Evolutionary conservation across 805 yeast species (phyloP).

Genomic region (Hanseniaspora valbyensis): DNA sequence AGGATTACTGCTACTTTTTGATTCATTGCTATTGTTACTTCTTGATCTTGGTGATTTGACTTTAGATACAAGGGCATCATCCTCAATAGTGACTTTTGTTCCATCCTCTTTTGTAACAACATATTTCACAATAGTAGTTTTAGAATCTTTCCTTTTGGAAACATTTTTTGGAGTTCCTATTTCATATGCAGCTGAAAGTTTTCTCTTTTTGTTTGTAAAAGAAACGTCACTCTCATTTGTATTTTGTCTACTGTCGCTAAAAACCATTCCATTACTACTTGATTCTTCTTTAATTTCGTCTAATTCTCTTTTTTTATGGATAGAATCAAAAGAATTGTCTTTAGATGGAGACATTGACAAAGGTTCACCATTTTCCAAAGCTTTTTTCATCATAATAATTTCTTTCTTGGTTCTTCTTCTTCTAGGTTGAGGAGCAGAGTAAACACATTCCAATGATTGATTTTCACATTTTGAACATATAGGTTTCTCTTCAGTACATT

Average conservation of each 20-base stretch:
- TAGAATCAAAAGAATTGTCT: background rate
- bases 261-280: background rate
- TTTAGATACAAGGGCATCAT: slow-evolving; percentile 10
- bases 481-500: slow-evolving; percentile 84
- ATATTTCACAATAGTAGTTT: slow-evolving; percentile 18
- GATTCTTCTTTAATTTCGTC: background rate
- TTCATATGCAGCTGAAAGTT: background rate
- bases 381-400: slow-evolving; percentile 7
- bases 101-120: slow-evolving; percentile 20
- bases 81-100: slow-evolving; percentile 14
- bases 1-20: background rate
- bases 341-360: background rate
- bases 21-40: background rate
- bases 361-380: background rate
- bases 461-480: slow-evolving; percentile 66
- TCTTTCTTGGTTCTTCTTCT: slow-evolving; percentile 19
- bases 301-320: background rate
- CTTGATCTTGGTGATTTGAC: background rate
- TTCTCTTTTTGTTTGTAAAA: background rate
- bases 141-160: background rate
- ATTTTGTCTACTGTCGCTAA: background rate
- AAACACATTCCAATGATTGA: slow-evolving; percentile 69
- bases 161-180: background rate
- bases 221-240: background rate
- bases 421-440: slow-evolving; percentile 29